Percentiles rank a stretch among this genome's conserved stretches.
Evolutionary conservation across 1,284 basidiomycete species (phyloP).

Genomic region (Ceratobasidium sp.): DNA sequence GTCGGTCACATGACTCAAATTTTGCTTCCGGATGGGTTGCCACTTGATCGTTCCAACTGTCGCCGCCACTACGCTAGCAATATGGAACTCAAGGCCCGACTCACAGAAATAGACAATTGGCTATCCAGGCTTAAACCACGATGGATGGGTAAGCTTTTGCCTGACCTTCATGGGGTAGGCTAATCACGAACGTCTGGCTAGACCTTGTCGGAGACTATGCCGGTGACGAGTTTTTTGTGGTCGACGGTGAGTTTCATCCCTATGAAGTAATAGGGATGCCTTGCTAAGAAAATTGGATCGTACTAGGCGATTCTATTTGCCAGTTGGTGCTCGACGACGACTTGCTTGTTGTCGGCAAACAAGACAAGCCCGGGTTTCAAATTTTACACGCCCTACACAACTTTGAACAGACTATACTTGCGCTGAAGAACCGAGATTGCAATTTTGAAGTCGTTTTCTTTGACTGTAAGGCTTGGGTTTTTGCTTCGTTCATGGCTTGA

Average conservation of each 20-base stretch:
- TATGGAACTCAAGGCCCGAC: neutral
- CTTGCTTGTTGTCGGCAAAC: constrained; percentile 66
- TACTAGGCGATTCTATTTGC: constrained; percentile 71
- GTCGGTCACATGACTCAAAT: no score
- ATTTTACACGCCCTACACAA: constrained; percentile 70
- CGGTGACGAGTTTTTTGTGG: constrained; percentile 73
- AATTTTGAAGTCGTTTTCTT: constrained; percentile 77
- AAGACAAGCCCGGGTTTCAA: constrained; percentile 68
- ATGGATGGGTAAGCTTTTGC: constrained; percentile 11
- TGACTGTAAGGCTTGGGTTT: constrained; percentile 61
- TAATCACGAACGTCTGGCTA: constrained; percentile 62
- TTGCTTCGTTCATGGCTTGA: neutral
- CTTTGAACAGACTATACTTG: constrained; percentile 66
- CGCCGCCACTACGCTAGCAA: no score
- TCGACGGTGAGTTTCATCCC: constrained; percentile 66
- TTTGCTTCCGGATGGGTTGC: no score
- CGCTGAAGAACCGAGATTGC: constrained; percentile 65
- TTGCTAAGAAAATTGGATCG: neutral
- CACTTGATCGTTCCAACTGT: no score
- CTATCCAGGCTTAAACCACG: neutral
- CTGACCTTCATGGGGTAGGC: neutral
- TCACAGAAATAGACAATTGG: neutral
- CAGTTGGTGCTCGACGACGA: constrained; percentile 70
- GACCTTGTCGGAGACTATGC: constrained; percentile 78
- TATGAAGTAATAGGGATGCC: neutral